A percentile compares a stretch with the other conserved stretches of the same genome.
phyloP scores from a whole-genome alignment of 2,329 filamentous ascomycete genomes.

The Simplicillium aogashimaense region DNA sequence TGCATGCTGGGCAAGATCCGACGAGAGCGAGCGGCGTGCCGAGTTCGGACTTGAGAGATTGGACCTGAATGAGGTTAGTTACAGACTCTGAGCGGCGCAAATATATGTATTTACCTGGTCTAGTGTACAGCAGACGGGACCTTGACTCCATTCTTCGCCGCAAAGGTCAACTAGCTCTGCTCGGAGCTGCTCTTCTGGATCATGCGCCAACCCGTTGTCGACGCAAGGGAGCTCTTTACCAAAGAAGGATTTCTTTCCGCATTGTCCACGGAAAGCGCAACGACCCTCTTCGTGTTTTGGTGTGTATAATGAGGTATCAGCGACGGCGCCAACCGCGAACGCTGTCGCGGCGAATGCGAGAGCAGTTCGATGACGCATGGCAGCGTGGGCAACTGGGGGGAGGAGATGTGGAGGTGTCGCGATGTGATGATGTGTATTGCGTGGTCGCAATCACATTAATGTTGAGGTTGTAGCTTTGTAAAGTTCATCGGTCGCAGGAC shows the following conservation, averaged over 20 bases:
- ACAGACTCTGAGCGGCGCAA: constrained; percentile 9
- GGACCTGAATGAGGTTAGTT: constrained; percentile 42
- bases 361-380: constrained; percentile 22
- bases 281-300: constrained; percentile 74
- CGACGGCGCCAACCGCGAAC: constrained; percentile 16
- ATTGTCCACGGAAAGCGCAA: constrained; percentile 85
- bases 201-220: constrained; percentile 74
- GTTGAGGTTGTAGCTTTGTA: no score
- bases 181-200: constrained; percentile 62
- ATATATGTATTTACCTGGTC: constrained; percentile 52
- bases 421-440: no score
- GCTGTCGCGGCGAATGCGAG: constrained; percentile 19
- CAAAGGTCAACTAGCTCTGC: constrained; percentile 77
- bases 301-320: constrained; percentile 24
- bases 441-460: no score
- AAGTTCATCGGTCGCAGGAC: no score
- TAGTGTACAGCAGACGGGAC: constrained; percentile 73
- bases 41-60: constrained; percentile 72
- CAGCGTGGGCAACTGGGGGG: neutral
- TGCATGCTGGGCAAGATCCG: constrained; percentile 90
- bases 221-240: constrained; percentile 83
- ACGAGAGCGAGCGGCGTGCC: constrained; percentile 83
- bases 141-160: constrained; percentile 74
- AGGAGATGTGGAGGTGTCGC: no score
- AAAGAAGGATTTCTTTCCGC: constrained; percentile 84